Evolutionary conservation across 176 grass and related monocot genomes (phyloP), one percentile per base, ranked within the genome.

Genomic region (Zizania latifolia): DNA sequence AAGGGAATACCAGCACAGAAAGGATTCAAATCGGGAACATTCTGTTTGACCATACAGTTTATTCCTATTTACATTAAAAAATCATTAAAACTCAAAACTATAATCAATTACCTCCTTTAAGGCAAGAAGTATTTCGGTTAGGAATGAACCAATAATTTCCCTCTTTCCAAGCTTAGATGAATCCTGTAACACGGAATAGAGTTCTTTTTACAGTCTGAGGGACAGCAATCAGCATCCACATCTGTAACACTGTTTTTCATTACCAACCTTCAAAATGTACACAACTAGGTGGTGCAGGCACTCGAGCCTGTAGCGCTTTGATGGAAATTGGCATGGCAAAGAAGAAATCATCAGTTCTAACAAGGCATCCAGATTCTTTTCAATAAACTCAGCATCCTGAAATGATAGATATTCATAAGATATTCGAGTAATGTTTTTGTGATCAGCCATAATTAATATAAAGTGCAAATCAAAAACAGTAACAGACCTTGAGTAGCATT

Each of bases 221-320:
- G 33, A 59, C 51, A 71, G n/a, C 17, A 79, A 79, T 65, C 39
- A 6, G 63, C 4, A 61, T 65, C 59, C 62, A 15, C 45, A 36
- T 36, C 34, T 6, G 34, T 3, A 1, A 31, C 2, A 16, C 19
- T 1, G 30, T 31, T 38, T 19, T 15, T 54, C 50, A 75, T 73
- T 70, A 89, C 81, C 39, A 78, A 98, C 91, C 91, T 98, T 94
- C 62, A 86, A 82, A 81, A 88, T 84, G 27, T 82, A 78, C 15
- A 92, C 84, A 80, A 94, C 91, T 72, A 98, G 70, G 76, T 92
- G 79, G 82, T 98, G 89, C 19, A 98, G 68, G 70, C 95, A 92
- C 76, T 98, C 89, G 24, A 98, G 95, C 60, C 94, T 85, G 72
- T 92, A 89, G 24, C 88, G 88, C 75, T 98, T 98, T 8, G 91